Percentiles rank a stretch among this genome's conserved stretches.
These are phyloP conservation scores for Mimosa bimucronata DNA, from an alignment of 306 rosid species.

Conservation along the genomic window DNA sequence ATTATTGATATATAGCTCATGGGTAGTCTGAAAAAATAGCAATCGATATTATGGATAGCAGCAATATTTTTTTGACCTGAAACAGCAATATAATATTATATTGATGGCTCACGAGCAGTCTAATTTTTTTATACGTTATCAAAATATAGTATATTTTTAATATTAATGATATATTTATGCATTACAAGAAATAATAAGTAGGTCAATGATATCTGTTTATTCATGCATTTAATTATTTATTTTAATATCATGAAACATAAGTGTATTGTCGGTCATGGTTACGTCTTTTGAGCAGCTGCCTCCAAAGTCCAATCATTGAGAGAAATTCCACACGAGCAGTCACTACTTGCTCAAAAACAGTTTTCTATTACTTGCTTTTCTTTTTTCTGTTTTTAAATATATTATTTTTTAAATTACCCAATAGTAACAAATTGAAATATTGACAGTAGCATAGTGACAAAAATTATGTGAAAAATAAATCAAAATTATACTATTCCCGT, in stretches of 20 bases:
- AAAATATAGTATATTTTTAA: no score
- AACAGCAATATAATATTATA: no score
- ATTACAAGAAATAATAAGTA: not conserved
- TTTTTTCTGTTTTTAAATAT: not conserved
- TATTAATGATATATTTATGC: no score
- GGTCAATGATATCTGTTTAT: not conserved
- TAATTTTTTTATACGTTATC: no score
- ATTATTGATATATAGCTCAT: not conserved
- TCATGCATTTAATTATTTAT: not conserved
- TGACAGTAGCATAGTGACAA: no score
- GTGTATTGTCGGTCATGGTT: constrained; percentile 25
- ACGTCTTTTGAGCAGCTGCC: not conserved
- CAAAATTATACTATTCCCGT: no score
- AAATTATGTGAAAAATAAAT: no score
- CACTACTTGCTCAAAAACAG: not conserved
- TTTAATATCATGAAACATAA: not conserved
- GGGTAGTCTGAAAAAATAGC: no score
- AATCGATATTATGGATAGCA: no score
- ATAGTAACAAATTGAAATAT: no score
- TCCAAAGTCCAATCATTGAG: not conserved
- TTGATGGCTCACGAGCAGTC: not conserved
- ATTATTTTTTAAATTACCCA: no score
- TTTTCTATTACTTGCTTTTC: not conserved
- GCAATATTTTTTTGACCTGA: no score
- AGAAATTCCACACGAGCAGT: not conserved